phyloP scores from a whole-genome alignment of 2,329 filamentous ascomycete genomes.

The Trichoderma atroviride region DNA sequence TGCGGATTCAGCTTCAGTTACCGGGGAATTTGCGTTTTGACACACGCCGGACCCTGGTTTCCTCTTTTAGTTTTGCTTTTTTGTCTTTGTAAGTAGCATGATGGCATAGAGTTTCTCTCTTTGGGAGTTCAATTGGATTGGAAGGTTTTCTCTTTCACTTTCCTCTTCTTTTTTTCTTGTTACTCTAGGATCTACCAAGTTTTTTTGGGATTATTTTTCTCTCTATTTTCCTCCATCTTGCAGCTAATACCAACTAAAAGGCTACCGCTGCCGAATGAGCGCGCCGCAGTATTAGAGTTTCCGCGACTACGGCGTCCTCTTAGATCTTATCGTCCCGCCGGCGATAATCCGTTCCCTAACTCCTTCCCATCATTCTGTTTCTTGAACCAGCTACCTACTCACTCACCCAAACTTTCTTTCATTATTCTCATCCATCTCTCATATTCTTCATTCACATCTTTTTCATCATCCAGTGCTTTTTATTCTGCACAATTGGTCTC shows the following conservation, averaged over 20 bases:
- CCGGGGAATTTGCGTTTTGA: background rate
- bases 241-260: background rate
- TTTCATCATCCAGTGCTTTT: background rate
- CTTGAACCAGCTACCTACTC: background rate
- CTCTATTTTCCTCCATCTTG: background rate
- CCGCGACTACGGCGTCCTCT: background rate
- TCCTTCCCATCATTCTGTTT: constrained; percentile 11
- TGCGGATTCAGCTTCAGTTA: constrained; percentile 24
- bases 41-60: background rate
- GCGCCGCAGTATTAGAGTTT: background rate
- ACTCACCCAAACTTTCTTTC: background rate
- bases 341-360: constrained; percentile 10
- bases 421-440: background rate
- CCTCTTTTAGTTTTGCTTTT: no score
- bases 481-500: background rate
- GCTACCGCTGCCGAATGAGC: background rate
- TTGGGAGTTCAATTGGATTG: background rate
- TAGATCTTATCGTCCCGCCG: constrained; percentile 16
- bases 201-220: background rate
- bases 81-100: background rate
- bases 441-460: background rate
- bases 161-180: background rate
- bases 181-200: background rate
- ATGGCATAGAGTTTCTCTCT: background rate
- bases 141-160: background rate